Conservation (phyloP, 2,329 filamentous ascomycete species). For the Alternaria alternata region DNA sequence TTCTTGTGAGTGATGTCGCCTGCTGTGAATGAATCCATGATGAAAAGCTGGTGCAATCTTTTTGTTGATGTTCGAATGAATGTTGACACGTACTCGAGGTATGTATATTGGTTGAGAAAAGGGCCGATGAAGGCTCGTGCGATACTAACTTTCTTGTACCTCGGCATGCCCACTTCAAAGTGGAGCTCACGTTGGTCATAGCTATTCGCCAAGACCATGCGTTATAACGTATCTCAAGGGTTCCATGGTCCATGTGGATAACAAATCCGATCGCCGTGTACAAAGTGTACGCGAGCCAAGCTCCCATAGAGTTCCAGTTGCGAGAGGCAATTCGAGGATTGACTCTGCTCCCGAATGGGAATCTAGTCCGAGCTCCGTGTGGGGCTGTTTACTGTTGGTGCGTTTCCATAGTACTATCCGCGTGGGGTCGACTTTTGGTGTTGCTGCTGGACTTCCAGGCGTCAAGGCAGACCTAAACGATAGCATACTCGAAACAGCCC, state of each 20-base stretch:
- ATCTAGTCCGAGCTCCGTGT: background rate
- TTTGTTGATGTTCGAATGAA: background rate
- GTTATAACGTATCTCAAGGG: too few species aligned
- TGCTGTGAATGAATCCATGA: conserved; percentile 25
- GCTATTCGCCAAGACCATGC: too few species aligned
- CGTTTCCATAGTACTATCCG: background rate
- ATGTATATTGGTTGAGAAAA: background rate
- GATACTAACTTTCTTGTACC: background rate
- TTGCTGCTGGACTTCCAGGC: too few species aligned
- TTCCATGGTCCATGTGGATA: background rate
- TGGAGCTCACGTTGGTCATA: background rate
- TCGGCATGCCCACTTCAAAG: background rate
- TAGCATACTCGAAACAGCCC: background rate
- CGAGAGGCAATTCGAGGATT: too few species aligned
- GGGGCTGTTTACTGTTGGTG: too few species aligned
- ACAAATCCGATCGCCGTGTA: accelerated
- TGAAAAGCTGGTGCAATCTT: background rate
- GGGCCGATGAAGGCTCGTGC: background rate
- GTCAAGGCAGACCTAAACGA: background rate
- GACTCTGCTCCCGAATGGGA: too few species aligned
- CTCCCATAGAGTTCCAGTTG: too few species aligned
- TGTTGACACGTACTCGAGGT: background rate
- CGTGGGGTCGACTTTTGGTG: background rate
- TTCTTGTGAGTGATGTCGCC: conserved; percentile 31
- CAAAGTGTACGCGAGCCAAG: background rate